phyloP scores from a whole-genome alignment of 495 filamentous ascomycete genomes.

The Daldinia childiae region DNA sequence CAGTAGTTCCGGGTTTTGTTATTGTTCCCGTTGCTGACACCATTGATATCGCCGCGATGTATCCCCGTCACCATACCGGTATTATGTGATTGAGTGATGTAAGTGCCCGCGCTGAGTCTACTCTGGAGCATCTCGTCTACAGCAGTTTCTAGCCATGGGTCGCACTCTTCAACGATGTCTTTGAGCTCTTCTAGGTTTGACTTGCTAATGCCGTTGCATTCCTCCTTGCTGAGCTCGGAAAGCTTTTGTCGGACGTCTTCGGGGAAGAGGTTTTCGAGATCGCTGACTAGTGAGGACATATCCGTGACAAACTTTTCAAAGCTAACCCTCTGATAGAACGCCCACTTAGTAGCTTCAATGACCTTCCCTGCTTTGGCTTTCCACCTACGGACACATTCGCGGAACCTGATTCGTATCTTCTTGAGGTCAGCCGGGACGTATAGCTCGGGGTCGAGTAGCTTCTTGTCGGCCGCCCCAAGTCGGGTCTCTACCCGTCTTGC shows the following conservation, averaged over 20 bases:
- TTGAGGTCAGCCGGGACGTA: conserved; percentile 4
- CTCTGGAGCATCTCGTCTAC: conserved; percentile 8
- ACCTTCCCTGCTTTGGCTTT: conserved; percentile 6
- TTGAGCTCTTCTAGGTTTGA: conserved; percentile 22
- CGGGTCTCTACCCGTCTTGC: not conserved
- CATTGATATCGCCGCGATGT: conserved; percentile 18
- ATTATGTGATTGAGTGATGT: conserved; percentile 20
- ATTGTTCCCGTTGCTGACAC: conserved; percentile 16
- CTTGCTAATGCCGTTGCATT: conserved; percentile 19
- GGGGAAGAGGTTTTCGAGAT: conserved; percentile 9
- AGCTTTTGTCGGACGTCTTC: conserved; percentile 8
- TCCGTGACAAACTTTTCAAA: conserved; percentile 24
- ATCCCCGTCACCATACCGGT: conserved; percentile 15
- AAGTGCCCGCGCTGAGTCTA: not conserved
- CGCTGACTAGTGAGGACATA: conserved; percentile 8
- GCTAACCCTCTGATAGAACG: conserved; percentile 19
- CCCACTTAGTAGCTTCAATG: conserved; percentile 16
- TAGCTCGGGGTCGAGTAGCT: conserved; percentile 5
- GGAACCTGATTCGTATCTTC: conserved; percentile 5
- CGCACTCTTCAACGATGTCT: conserved; percentile 11
- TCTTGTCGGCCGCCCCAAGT: not conserved
- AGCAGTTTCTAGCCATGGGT: conserved; percentile 20
- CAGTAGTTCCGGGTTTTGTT: conserved; percentile 8
- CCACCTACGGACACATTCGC: conserved; percentile 1
- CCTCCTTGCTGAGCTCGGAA: conserved; percentile 16